Conservation (phyloP, 768 basidiomycete species). For the Gloeophyllum trabeum region DNA sequence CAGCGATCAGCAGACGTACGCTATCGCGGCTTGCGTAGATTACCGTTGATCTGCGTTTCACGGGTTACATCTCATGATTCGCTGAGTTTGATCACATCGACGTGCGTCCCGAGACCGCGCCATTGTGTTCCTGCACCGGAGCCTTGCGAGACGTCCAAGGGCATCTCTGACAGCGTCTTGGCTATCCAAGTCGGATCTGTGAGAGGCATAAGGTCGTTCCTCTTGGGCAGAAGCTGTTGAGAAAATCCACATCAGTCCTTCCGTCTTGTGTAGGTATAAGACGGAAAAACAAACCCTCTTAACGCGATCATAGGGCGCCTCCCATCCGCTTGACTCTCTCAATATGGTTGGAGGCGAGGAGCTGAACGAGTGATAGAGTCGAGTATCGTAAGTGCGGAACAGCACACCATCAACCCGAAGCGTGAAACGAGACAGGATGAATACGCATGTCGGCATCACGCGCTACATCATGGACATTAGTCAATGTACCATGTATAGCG, state of each 20-base stretch:
- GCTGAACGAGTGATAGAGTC: conserved; percentile 79
- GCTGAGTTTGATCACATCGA: conserved; percentile 38
- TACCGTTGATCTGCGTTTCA: too few relatives aligned
- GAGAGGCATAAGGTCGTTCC: conserved; percentile 77
- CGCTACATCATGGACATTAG: conserved; percentile 36
- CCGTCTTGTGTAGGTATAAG: too few relatives aligned
- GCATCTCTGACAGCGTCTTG: conserved; percentile 54
- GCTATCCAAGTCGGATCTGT: conserved; percentile 82
- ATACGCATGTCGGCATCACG: conserved; percentile 93
- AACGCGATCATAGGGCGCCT: conserved; percentile 77
- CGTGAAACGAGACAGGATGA: conserved; percentile 85
- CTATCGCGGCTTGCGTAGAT: too few relatives aligned
- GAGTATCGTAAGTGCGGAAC: conserved; percentile 82
- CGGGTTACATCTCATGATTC: too few relatives aligned
- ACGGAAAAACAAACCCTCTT: conserved; percentile 38
- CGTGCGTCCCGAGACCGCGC: conserved; percentile 64
- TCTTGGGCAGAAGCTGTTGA: conserved; percentile 50
- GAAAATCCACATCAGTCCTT: background rate
- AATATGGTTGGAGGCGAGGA: conserved; percentile 52
- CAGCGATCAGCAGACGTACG: too few relatives aligned
- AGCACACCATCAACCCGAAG: conserved; percentile 92
- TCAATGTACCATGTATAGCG: background rate
- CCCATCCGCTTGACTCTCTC: conserved; percentile 82
- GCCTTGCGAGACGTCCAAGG: conserved; percentile 42
- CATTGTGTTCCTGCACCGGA: conserved; percentile 70